A percentile compares a stretch with the other conserved stretches of the same genome.
Conservation (phyloP, 2,329 filamentous ascomycete species). For the Calonectria fujianensis region DNA sequence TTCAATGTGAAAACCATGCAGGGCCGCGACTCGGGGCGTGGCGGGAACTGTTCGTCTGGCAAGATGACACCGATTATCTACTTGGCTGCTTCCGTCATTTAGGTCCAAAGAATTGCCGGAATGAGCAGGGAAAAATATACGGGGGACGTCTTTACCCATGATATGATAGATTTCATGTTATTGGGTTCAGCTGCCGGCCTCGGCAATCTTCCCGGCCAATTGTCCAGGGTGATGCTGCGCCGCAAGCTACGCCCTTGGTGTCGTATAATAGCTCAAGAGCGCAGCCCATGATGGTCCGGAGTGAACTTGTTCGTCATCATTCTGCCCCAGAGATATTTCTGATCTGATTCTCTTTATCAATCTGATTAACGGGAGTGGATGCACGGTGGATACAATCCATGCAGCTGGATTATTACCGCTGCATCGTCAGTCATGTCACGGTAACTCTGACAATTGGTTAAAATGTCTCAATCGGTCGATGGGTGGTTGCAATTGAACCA, state of each 20-base stretch:
- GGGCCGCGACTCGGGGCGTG: accelerated
- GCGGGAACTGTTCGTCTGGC: background rate
- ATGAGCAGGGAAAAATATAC: background rate
- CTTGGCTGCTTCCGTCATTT: background rate
- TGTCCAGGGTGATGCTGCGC: background rate
- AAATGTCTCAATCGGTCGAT: background rate
- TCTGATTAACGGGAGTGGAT: background rate
- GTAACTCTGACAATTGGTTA: background rate
- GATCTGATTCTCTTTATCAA: background rate
- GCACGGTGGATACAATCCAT: background rate
- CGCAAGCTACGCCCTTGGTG: background rate
- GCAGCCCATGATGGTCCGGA: background rate
- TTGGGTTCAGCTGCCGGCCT: background rate
- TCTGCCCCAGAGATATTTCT: background rate
- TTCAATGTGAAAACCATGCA: background rate
- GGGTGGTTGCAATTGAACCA: background rate
- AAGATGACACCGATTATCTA: accelerated
- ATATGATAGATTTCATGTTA: background rate
- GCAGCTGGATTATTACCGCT: too few relatives aligned
- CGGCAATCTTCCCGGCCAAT: background rate
- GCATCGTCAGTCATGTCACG: too few relatives aligned
- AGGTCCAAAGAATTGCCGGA: background rate
- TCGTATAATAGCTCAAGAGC: accelerated
- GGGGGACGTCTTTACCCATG: background rate
- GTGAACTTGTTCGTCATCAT: too few relatives aligned